Base-by-base conservation (phyloP, 768 basidiomycete genomes). In the Mycena polygramma region DNA sequence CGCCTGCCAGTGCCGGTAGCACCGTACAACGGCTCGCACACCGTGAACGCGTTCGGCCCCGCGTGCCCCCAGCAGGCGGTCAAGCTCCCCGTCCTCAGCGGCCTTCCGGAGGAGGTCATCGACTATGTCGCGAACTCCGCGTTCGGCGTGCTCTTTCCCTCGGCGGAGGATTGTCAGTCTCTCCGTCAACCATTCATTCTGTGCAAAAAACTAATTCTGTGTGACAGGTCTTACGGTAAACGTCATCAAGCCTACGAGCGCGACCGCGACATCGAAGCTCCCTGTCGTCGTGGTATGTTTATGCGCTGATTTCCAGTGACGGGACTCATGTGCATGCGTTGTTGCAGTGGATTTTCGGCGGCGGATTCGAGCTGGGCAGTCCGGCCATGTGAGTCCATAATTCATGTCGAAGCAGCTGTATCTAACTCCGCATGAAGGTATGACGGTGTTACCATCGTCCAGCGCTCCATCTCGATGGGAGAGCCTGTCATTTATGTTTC, bases 401-500 rank as follows among this genome's bases (percentile, higher is more conserved):
- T 62, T 52, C 54, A 45, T 41, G 10, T 22, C 22, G 17, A 58
- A 59, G 10, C 20, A 13, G 43, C 10, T 49, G 43, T n/a, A 45
- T 36, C 36, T 19, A 24, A 36, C 19, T 48, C 17, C 30, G 9
- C 35, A 24, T 26, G 19, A 45, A 86, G 85, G 37, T 84, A 84
- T 48, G 84, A 87, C 62, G 85, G 85, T 11, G 76, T 75, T 39
- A 60, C 74, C 8, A 80, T 88, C 30, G 86, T 89, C 8, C 73
- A 82, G 26, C 81, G 84, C 11, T 88, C 87, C 0, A 79, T 84
- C 24, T 78, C 77, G 37, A 72, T 87, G 17, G 82, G 81, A 9
- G 74, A 85, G 57, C 88, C 87, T 7, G 78, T 88, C 20, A 80
- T 88, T 5, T 88, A 84, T 69, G 87, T 88, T 3, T 83, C 84